Base-by-base conservation (phyloP, 768 basidiomycete species). In the Gyrodon lividus region DNA sequence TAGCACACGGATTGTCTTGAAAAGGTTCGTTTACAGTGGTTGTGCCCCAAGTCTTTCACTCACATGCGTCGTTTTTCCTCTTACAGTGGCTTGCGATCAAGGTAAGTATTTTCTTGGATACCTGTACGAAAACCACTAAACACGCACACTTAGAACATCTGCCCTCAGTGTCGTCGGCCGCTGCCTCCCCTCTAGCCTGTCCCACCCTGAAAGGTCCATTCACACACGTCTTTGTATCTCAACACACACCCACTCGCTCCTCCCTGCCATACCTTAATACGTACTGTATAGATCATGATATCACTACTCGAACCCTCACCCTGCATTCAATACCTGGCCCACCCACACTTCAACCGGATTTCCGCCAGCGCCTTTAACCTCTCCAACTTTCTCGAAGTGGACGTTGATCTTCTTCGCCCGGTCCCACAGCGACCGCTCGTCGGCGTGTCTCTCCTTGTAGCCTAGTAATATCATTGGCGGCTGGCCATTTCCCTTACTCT, bases 1-100 rank as follows among this genome's bases (percentile, higher is more conserved):
- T 47, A 90, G 88, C 92, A 95, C 62, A 93, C 92, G 0, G 85
- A 86, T 19, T 95, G 92, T 73, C 73, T 95, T 28, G 87, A 94
- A 72, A 79, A 82, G 75, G 83, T 83, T 63, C 55, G 76, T 33
- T 52, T 42, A 43, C 6, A 33, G 23, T 22, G 24, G 38, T n/a
- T 51, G 39, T 31, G 33, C 40, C 16, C 51, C 45, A 19, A 19
- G 7, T 8, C 41, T 23, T 5, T 50, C 51, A 43, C 46, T 65
- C 10, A 70, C 49, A 52, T 17, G 8, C 28, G 3, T 28, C 31
- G 31, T 31, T 22, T 45, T 17, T 42, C 33, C 7, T 50, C 26
- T 10, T 10, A 10, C 56, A 82, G 81, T 89, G 88, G 88, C 77
- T 89, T 55, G 82, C 83, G 45, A 85, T 89, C 64, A 88, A 89